These are phyloP conservation scores for Protomyces lactucae-debilis DNA, from an alignment of 1,139 yeast genomes.

Conservation along the genomic window DNA sequence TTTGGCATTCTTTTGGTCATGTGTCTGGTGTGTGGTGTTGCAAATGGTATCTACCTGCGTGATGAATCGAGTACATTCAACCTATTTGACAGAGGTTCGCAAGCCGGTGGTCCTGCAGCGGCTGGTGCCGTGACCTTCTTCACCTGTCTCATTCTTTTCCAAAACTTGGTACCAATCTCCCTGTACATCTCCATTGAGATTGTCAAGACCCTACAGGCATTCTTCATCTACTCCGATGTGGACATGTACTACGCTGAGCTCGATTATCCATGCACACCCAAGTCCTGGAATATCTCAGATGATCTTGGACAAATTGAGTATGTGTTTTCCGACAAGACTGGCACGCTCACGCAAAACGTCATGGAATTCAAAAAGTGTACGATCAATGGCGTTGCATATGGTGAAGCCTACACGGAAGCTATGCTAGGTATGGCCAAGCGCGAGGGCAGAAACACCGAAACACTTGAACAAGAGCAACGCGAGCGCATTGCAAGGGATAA, in stretches of 20 bases:
- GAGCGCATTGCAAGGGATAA: constrained; percentile 60
- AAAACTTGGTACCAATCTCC: constrained; percentile 89
- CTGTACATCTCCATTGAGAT: constrained; percentile 91
- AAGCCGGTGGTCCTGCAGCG: constrained; percentile 61
- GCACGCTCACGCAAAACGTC: constrained; percentile 90
- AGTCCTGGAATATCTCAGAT: constrained; percentile 95
- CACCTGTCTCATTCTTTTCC: constrained; percentile 84
- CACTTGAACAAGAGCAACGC: constrained; percentile 61
- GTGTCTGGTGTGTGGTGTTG: constrained; percentile 75
- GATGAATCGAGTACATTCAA: constrained; percentile 52
- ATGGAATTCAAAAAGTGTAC: constrained; percentile 96
- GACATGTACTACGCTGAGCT: constrained; percentile 77
- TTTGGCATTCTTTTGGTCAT: constrained; percentile 67
- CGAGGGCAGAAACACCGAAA: constrained; percentile 71
- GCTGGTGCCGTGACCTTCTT: constrained; percentile 83
- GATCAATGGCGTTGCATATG: constrained; percentile 80
- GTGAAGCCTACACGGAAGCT: constrained; percentile 94
- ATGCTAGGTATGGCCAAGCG: constrained; percentile 87
- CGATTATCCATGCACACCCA: constrained; percentile 94
- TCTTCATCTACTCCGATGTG: constrained; percentile 81
- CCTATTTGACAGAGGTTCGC: constrained; percentile 66
- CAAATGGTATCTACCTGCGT: constrained; percentile 72
- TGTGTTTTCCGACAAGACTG: constrained; percentile 93
- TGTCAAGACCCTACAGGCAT: constrained; percentile 90
- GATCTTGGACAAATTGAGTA: constrained; percentile 96